phyloP scores from a whole-genome alignment of 1,284 basidiomycete genomes.

The Omphalotus olearius region DNA sequence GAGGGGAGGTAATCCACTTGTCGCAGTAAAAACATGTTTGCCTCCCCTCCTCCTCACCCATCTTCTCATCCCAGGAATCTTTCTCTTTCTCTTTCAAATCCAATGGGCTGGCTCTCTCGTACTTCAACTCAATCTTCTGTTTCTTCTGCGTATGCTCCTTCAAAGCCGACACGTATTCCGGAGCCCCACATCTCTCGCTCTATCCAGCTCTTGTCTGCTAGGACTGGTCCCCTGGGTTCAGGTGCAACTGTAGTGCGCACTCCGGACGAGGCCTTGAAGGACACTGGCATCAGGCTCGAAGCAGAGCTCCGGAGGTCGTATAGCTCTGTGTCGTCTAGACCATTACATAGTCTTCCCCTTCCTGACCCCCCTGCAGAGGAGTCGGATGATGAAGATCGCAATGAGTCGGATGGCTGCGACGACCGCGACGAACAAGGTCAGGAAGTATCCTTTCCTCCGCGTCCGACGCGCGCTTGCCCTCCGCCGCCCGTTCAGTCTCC shows the following conservation, averaged over 20 bases:
- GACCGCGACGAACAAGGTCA: slow-evolving; percentile 10
- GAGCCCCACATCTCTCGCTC: slow-evolving; percentile 48
- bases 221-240: slow-evolving; percentile 51
- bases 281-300: slow-evolving; percentile 32
- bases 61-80: slow-evolving; percentile 20
- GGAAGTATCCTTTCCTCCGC: slow-evolving; percentile 27
- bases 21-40: slow-evolving; percentile 15
- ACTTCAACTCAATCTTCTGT: slow-evolving; percentile 28
- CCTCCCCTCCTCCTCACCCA: slow-evolving; percentile 20
- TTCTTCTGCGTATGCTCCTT: slow-evolving; percentile 23
- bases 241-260: slow-evolving; percentile 73
- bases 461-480: slow-evolving; percentile 30
- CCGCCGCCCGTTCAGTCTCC: slow-evolving; percentile 25
- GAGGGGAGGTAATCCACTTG: slow-evolving; percentile 6
- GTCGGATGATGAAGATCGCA: slow-evolving; percentile 17
- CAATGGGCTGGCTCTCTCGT: slow-evolving; percentile 49
- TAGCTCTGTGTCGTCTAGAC: slow-evolving; percentile 3
- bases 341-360: slow-evolving; percentile 46
- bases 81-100: slow-evolving; percentile 37
- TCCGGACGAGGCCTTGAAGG: slow-evolving; percentile 65
- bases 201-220: slow-evolving; percentile 37
- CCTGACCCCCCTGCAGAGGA: slow-evolving; percentile 41
- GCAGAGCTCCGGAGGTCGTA: slow-evolving; percentile 3
- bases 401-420: slow-evolving; percentile 2
- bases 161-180: slow-evolving; percentile 48